Percentiles rank a stretch among this genome's conserved stretches.
phyloP scores from a whole-genome alignment of 2,329 filamentous ascomycete species.

The Macrophomina tecta region DNA sequence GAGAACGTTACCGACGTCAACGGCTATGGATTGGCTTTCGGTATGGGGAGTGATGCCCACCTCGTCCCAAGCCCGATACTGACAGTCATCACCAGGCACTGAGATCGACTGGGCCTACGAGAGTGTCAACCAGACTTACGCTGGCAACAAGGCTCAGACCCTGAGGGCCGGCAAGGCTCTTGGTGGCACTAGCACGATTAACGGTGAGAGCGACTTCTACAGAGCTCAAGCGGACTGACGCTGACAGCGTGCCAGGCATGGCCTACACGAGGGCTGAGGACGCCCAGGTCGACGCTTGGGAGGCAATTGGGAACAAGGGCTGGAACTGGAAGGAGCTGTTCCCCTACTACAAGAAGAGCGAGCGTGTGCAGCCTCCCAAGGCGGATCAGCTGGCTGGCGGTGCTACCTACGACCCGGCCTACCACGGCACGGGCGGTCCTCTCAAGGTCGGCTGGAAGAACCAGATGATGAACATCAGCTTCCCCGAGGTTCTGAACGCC shows the following conservation, averaged over 20 bases:
- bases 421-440: slow-evolving; percentile 36
- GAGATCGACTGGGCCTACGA: slow-evolving; percentile 51
- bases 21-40: slow-evolving; percentile 36
- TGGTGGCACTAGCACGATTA: slow-evolving; percentile 52
- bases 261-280: slow-evolving; percentile 44
- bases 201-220: slow-evolving; percentile 37
- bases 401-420: slow-evolving; percentile 34
- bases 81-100: slow-evolving; percentile 29
- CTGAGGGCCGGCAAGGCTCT: slow-evolving; percentile 48
- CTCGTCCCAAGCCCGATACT: neutral
- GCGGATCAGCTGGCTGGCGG: slow-evolving; percentile 33
- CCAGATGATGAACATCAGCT: slow-evolving; percentile 35
- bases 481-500: slow-evolving; percentile 42
- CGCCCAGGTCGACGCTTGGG: slow-evolving; percentile 43
- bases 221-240: neutral
- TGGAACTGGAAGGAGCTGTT: slow-evolving; percentile 42
- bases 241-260: slow-evolving; percentile 34
- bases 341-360: slow-evolving; percentile 38
- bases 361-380: slow-evolving; percentile 37
- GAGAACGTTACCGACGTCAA: slow-evolving; percentile 38
- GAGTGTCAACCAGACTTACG: slow-evolving; percentile 48
- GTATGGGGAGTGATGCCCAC: neutral
- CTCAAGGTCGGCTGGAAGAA: slow-evolving; percentile 40
- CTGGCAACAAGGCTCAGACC: slow-evolving; percentile 29
- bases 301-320: slow-evolving; percentile 40